phyloP scores from a whole-genome alignment of 2,329 filamentous ascomycete species.

The Moelleriella libera region DNA sequence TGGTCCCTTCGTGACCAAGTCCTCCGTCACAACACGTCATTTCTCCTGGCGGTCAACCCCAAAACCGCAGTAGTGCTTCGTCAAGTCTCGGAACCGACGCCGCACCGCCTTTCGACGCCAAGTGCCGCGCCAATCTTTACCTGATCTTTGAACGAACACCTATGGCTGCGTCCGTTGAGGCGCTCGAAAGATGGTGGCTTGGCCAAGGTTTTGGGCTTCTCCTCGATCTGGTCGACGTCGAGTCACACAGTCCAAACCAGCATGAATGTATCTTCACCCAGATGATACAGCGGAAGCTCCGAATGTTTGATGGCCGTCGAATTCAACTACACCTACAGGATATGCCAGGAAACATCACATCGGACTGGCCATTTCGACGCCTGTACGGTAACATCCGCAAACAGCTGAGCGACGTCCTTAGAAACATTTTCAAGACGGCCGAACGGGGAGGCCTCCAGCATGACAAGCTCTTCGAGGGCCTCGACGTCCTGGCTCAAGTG shows the following conservation, averaged over 20 bases:
- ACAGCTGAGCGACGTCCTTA: slow-evolving; percentile 10
- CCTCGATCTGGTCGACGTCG: slow-evolving; percentile 10
- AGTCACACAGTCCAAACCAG: slow-evolving; percentile 6
- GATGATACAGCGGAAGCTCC: slow-evolving; percentile 13
- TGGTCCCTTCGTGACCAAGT: too few relatives aligned
- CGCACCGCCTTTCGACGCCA: too few relatives aligned
- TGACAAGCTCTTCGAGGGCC: slow-evolving; percentile 13
- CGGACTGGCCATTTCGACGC: not conserved
- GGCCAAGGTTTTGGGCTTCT: slow-evolving; percentile 11
- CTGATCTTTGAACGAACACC: not conserved
- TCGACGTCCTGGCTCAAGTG: slow-evolving; percentile 17
- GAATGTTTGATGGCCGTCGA: slow-evolving; percentile 16
- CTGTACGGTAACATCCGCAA: slow-evolving; percentile 12
- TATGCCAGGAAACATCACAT: not conserved
- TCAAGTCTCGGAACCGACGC: too few relatives aligned
- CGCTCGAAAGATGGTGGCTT: slow-evolving; percentile 21
- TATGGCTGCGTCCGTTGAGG: slow-evolving; percentile 14
- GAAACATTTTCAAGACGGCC: slow-evolving; percentile 12
- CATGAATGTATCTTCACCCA: slow-evolving; percentile 19
- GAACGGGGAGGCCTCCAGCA: slow-evolving; percentile 15
- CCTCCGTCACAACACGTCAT: too few relatives aligned
- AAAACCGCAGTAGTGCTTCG: too few relatives aligned
- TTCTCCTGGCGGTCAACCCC: too few relatives aligned
- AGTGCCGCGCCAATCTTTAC: not conserved
- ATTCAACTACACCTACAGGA: slow-evolving; percentile 2